These are phyloP conservation scores for Fusarium cyanostomum DNA, from an alignment of 2,329 filamentous ascomycete genomes.

Conservation along the genomic window DNA sequence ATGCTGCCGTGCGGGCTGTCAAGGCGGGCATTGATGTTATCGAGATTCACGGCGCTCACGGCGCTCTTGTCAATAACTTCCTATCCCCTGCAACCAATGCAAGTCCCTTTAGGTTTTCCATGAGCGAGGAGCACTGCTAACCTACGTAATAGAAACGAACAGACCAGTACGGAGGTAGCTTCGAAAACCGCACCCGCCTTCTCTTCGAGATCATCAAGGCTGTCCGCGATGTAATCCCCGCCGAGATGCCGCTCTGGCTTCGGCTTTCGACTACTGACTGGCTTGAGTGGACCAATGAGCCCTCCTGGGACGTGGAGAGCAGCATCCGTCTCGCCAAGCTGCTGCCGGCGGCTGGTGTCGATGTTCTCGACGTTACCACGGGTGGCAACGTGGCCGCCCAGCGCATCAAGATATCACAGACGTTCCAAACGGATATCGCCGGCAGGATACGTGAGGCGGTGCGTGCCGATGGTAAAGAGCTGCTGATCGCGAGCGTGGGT, in stretches of 20 bases:
- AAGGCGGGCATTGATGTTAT: constrained; percentile 79
- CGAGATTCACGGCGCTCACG: constrained; percentile 72
- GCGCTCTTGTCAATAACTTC: constrained; percentile 74
- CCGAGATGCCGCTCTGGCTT: constrained; percentile 64
- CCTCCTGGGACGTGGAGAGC: constrained; percentile 73
- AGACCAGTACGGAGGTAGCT: constrained; percentile 71
- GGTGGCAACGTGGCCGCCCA: constrained; percentile 74
- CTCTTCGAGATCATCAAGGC: constrained; percentile 62
- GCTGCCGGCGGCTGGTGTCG: constrained; percentile 77
- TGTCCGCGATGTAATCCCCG: constrained; percentile 62
- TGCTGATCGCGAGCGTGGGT: constrained; percentile 80
- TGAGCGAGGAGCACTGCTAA: not conserved
- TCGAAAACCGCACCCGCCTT: constrained; percentile 70
- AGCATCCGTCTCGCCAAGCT: constrained; percentile 51
- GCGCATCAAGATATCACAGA: constrained; percentile 66
- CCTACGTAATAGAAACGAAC: constrained; percentile 61
- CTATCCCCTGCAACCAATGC: constrained; percentile 66
- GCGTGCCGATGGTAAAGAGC: constrained; percentile 52
- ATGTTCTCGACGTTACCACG: constrained; percentile 83
- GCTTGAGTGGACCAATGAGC: constrained; percentile 59
- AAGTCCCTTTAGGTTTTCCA: constrained; percentile 22
- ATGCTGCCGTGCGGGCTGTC: constrained; percentile 66
- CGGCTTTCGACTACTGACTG: constrained; percentile 70
- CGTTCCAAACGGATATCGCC: constrained; percentile 80
- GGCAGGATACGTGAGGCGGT: constrained; percentile 74